phyloP scores from a whole-genome alignment of 106 monocot species.

The Apostasia ramifera region DNA sequence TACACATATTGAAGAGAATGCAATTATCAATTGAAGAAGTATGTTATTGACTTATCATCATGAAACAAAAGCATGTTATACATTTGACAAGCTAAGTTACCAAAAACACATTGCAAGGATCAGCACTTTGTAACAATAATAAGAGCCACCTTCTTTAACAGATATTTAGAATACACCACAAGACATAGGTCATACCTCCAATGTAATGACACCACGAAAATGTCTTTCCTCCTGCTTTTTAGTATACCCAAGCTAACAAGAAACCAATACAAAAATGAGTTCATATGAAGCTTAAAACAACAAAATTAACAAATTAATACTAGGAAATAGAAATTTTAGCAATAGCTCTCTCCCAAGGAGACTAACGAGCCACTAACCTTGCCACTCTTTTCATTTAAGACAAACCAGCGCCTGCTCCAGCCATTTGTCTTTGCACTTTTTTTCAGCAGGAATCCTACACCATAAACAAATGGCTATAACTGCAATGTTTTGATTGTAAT shows the following conservation, averaged over 20 bases:
- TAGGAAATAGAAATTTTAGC: background rate
- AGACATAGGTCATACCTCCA: slow-evolving; percentile 52
- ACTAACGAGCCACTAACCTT: slow-evolving; percentile 47
- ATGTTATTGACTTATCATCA: too few relatives aligned
- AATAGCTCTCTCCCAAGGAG: background rate
- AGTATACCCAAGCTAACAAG: slow-evolving; percentile 81
- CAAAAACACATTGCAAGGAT: too few relatives aligned
- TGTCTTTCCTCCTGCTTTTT: slow-evolving; percentile 97
- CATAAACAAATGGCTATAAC: background rate
- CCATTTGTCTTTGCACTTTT: slow-evolving; percentile 89
- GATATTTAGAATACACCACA: too few relatives aligned
- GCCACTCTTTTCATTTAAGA: slow-evolving; percentile 93
- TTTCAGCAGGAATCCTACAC: slow-evolving; percentile 62
- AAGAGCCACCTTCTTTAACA: too few relatives aligned
- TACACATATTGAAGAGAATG: too few relatives aligned
- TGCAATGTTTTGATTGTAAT: background rate
- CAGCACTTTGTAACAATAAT: too few relatives aligned
- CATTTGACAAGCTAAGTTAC: too few relatives aligned
- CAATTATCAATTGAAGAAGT: too few relatives aligned
- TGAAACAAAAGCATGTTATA: too few relatives aligned
- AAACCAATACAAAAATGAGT: background rate
- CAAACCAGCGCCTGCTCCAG: slow-evolving; percentile 95
- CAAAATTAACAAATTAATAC: slow-evolving; percentile 3
- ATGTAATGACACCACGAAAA: slow-evolving; percentile 85
- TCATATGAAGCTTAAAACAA: background rate